Base-by-base conservation (phyloP, 352 stramenopile genomes). In the Phytophthora melonis region DNA sequence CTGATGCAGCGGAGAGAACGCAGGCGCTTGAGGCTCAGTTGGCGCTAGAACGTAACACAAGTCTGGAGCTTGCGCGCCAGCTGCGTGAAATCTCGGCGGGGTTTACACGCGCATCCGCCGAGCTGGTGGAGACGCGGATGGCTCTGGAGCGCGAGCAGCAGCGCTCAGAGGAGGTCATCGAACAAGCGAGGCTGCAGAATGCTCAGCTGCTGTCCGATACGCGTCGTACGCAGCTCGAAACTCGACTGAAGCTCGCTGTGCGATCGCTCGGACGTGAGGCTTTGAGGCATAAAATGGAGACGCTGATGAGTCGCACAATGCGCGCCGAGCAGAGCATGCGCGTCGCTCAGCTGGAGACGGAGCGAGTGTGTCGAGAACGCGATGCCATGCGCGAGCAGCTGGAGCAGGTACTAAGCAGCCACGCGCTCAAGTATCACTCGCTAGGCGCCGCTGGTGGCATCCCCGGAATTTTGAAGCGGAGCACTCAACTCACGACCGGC, bases 261-360 rank as follows among this genome's bases (percentile, higher is more conserved):
- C 83, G 78, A 9, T 90, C 77, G 39, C 64, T 94, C 0, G 86
- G 86, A 5, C 89, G 88, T 53, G 84, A 93, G n/a, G 82, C 86
- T 10, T 65, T 94, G 11, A 77, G 70, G 4, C 77, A 86, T 8
- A 92, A 93, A n/a, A 83, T 91, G 74, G 86, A 91, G 60, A 69
- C 71, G 13, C 66, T 93, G 8, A 75, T 90, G 52, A 81, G 72
- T 0, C 76, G 84, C 25, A 71, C 78, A 3, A 77, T 92, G 32
- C 72, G 81, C 4, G 83, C 86, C 0, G 86, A 93, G 55, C 84
- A 93, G 25, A 68, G 70, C 19, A 86, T 90, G 81, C 82, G 81
- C 3, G 78, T 73, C 0, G 79, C 84, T 8, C 81, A 90, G 64
- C 62, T 91, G 4, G 77, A 92, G 54, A 68, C 58, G 5, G 60